Conservation (phyloP, 1,284 basidiomycete genomes). For the Sanghuangporus sanghuang region DNA sequence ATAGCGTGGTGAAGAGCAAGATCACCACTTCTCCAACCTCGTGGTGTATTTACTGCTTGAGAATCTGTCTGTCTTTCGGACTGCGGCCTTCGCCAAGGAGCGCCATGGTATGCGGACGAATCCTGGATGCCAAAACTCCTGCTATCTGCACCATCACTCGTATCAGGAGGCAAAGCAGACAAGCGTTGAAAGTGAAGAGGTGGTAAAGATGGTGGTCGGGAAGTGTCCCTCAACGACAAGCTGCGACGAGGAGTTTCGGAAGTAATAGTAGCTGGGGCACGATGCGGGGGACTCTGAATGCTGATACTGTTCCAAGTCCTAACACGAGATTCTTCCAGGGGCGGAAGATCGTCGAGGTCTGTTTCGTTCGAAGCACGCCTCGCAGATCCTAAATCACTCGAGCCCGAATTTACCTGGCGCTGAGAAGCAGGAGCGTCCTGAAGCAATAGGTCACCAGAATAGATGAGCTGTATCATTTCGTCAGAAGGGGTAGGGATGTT, state of each 20-base stretch:
- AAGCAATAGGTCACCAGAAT: not conserved
- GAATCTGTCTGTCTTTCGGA: not conserved
- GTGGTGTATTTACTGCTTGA: not conserved
- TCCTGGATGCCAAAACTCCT: not conserved
- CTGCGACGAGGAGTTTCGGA: not conserved
- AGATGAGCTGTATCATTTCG: slow-evolving; percentile 2
- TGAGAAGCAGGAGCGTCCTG: not conserved
- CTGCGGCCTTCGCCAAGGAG: not conserved
- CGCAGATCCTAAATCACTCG: not conserved
- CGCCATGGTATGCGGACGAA: not conserved
- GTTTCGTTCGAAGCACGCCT: not conserved
- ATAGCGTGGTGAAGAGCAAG: slow-evolving; percentile 6
- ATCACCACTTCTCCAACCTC: not conserved
- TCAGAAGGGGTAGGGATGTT: not conserved
- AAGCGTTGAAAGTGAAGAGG: slow-evolving; percentile 7
- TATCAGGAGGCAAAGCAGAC: not conserved
- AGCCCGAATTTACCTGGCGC: not conserved
- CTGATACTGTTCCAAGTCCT: not conserved
- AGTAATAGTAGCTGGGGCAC: not conserved
- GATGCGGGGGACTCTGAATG: not conserved
- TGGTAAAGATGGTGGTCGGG: slow-evolving; percentile 11
- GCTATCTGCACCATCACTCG: not conserved
- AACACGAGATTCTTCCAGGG: slow-evolving; percentile 1
- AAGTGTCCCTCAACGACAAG: not conserved
- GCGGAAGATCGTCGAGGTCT: not conserved